These are phyloP conservation scores for Carex parvula DNA, from an alignment of 176 grass and related monocot genomes.

Conservation along the genomic window DNA sequence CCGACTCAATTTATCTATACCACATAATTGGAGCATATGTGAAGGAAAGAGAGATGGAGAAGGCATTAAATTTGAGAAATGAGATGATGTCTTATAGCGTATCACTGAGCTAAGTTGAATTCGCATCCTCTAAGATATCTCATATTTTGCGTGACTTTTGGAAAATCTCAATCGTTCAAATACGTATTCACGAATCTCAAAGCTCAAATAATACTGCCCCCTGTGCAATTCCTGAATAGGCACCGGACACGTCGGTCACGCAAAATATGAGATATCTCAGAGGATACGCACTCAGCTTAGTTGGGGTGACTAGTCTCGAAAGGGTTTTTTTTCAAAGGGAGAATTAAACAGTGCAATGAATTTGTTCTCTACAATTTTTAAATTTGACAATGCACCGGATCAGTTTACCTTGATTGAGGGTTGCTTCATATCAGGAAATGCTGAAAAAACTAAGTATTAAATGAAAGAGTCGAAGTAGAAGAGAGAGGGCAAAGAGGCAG, in stretches of 20 bases:
- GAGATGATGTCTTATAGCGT: conserved; percentile 40
- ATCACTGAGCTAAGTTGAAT: conserved; percentile 31
- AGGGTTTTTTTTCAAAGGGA: conserved; percentile 47
- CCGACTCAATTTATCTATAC: conserved; percentile 36
- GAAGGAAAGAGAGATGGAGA: conserved; percentile 50
- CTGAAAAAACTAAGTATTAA: conserved; percentile 29
- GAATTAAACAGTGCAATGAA: conserved; percentile 51
- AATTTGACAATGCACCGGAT: conserved; percentile 37
- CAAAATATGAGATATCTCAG: too few relatives aligned
- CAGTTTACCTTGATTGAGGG: conserved; percentile 57
- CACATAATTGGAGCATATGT: conserved; percentile 39
- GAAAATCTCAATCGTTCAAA: too few relatives aligned
- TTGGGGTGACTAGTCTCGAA: conserved; percentile 50
- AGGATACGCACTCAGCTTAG: too few relatives aligned
- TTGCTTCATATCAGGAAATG: conserved; percentile 50
- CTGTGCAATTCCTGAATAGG: too few relatives aligned
- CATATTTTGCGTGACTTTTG: too few relatives aligned
- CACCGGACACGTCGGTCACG: too few relatives aligned
- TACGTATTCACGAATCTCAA: too few relatives aligned
- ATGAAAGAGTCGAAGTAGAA: too few relatives aligned
- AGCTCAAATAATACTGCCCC: too few relatives aligned
- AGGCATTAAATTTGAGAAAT: conserved; percentile 58
- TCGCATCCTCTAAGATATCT: too few relatives aligned
- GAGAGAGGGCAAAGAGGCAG: too few relatives aligned
- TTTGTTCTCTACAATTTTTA: conserved; percentile 37